Evolutionary conservation across 2,329 filamentous ascomycete genomes (phyloP).

Genomic region (Penicillium palitans): DNA sequence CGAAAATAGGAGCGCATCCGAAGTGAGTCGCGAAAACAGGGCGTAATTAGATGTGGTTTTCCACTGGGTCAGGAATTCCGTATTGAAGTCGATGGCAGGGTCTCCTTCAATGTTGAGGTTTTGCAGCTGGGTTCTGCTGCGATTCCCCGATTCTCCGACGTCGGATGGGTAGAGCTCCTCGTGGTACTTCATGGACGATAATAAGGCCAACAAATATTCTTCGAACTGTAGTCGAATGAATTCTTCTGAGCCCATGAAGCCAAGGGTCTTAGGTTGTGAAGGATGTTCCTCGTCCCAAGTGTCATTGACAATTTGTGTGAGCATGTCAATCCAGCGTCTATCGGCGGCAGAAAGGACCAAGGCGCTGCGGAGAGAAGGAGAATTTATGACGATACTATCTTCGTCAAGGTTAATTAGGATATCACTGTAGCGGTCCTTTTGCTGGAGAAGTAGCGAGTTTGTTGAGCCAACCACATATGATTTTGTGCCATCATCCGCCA

Average conservation of each 20-base stretch:
- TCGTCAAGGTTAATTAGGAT: conserved; percentile 96
- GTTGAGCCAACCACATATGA: conserved; percentile 97
- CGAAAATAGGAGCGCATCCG: conserved; percentile 85
- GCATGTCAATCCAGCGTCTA: conserved; percentile 91
- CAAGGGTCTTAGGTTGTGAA: conserved; percentile 85
- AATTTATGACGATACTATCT: conserved; percentile 78
- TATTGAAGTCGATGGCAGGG: conserved; percentile 77
- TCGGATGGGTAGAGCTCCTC: conserved; percentile 59
- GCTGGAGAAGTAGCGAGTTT: conserved; percentile 88
- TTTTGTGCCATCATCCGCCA: conserved; percentile 91
- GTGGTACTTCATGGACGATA: conserved; percentile 88
- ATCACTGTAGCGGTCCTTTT: conserved; percentile 94
- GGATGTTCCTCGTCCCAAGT: conserved; percentile 96
- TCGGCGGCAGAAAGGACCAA: conserved; percentile 81
- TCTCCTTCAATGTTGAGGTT: conserved; percentile 71
- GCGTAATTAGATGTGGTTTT: conserved; percentile 84
- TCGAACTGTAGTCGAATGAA: conserved; percentile 97
- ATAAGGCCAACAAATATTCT: conserved; percentile 86
- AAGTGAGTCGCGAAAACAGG: conserved; percentile 75
- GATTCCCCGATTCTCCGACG: conserved; percentile 44
- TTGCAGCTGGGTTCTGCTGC: conserved; percentile 54
- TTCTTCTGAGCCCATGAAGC: conserved; percentile 93
- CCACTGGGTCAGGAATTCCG: conserved; percentile 87
- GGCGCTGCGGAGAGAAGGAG: conserved; percentile 71
- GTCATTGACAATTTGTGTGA: conserved; percentile 89